phyloP scores from a whole-genome alignment of 1,284 basidiomycete species.

The Sanghuangporus baumii region DNA sequence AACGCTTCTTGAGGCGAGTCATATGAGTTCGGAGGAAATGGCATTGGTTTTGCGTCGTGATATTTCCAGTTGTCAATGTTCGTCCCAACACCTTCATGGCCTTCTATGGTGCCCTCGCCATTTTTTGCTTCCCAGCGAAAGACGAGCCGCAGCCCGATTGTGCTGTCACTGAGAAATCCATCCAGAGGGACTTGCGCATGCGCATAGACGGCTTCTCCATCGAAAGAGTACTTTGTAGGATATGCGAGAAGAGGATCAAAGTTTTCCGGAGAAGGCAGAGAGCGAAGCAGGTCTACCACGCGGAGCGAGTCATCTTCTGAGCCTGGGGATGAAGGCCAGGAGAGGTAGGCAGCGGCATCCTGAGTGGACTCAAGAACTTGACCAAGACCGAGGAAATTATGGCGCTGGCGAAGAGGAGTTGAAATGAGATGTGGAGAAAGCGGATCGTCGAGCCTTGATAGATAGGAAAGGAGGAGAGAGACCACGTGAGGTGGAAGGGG shows the following conservation, averaged over 20 bases:
- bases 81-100: neutral
- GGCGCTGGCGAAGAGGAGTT: slow-evolving; percentile 52
- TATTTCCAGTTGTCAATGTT: slow-evolving; percentile 48
- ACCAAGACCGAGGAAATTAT: slow-evolving; percentile 54
- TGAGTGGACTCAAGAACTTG: slow-evolving; percentile 50
- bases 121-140: slow-evolving; percentile 55
- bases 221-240: slow-evolving; percentile 50
- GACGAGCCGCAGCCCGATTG: slow-evolving; percentile 48
- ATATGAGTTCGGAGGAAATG: slow-evolving; percentile 55
- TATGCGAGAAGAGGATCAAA: slow-evolving; percentile 31
- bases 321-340: slow-evolving; percentile 50
- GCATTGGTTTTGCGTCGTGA: slow-evolving; percentile 63
- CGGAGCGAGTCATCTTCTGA: slow-evolving; percentile 23
- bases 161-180: slow-evolving; percentile 5
- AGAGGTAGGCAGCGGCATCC: slow-evolving; percentile 50
- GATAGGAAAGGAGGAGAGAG: slow-evolving; percentile 49
- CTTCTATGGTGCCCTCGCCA: slow-evolving; percentile 17
- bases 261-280: slow-evolving; percentile 32
- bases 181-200: slow-evolving; percentile 47
- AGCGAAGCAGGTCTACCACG: slow-evolving; percentile 43
- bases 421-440: slow-evolving; percentile 61
- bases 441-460: slow-evolving; percentile 43
- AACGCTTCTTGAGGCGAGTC: slow-evolving; percentile 36
- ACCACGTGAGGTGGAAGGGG: slow-evolving; percentile 36
- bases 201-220: slow-evolving; percentile 53